Evolutionary conservation across 2,329 filamentous ascomycete species (phyloP).

Genomic region (Orbilia blumenaviensis): DNA sequence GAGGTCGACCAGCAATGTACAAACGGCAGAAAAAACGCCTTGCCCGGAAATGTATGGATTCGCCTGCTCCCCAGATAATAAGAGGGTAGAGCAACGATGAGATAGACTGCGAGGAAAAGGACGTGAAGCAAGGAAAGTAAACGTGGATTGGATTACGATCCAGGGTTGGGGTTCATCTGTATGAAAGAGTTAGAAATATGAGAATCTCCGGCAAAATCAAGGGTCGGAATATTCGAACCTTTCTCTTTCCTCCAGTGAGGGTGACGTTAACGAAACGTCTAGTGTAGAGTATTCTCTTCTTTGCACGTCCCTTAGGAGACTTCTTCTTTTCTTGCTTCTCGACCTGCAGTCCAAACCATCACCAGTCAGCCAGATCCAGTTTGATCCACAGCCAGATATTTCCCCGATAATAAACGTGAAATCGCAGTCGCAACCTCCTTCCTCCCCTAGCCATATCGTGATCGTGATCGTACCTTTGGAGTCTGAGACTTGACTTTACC

Average conservation of each 20-base stretch:
- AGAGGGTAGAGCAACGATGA: conserved; percentile 9
- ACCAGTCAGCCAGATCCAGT: conserved; percentile 54
- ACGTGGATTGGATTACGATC: conserved; percentile 57
- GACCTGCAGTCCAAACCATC: conserved; percentile 68
- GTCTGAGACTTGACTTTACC: conserved; percentile 98
- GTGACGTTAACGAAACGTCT: conserved; percentile 98
- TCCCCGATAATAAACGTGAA: not conserved
- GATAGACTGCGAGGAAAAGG: conserved; percentile 12
- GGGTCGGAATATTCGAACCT: conserved; percentile 70
- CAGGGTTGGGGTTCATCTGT: conserved; percentile 88
- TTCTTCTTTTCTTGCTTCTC: conserved; percentile 95
- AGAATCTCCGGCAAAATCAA: not conserved
- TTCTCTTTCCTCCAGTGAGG: conserved; percentile 97
- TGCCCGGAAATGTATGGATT: conserved; percentile 41
- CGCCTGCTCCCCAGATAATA: conserved; percentile 15
- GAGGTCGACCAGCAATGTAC: conserved; percentile 49
- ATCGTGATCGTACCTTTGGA: conserved; percentile 75
- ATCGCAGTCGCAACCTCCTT: not conserved
- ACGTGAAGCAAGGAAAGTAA: conserved; percentile 22
- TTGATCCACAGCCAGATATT: not conserved
- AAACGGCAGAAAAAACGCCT: conserved; percentile 52
- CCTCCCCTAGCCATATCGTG: conserved; percentile 41
- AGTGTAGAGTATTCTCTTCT: conserved; percentile 92
- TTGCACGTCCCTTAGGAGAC: conserved; percentile 93
- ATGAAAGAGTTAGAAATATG: conserved; percentile 49